phyloP scores from a whole-genome alignment of 306 rosid species.

The Mucuna pruriens region DNA sequence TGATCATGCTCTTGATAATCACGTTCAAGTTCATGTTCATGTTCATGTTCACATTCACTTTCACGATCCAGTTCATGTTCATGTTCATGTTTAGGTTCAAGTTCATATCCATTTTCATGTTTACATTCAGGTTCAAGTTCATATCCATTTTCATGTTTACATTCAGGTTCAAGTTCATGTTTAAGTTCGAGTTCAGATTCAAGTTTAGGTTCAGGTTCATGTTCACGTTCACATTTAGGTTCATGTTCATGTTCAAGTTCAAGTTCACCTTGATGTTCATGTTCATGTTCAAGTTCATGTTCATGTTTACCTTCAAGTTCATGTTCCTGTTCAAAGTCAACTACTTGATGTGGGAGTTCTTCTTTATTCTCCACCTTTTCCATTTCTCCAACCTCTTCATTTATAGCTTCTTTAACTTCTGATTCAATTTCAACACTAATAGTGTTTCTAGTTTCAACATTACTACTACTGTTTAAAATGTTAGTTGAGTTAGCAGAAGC shows the following conservation, averaged over 20 bases:
- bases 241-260: no score
- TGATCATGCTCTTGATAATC: background rate
- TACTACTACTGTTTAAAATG: conserved; percentile 15
- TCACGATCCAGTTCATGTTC: background rate
- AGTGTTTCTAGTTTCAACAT: background rate
- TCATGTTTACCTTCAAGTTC: background rate
- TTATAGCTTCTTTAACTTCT: conserved; percentile 37
- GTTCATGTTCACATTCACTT: background rate
- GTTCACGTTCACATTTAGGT: no score
- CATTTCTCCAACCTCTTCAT: conserved; percentile 21
- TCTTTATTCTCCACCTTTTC: conserved; percentile 23
- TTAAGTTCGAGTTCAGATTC: no score
- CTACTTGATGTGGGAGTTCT: background rate
- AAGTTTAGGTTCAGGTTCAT: no score
- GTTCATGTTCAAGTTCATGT: background rate
- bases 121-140: no score
- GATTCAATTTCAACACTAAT: conserved; percentile 22
- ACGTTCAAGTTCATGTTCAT: background rate
- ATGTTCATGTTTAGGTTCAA: no score
- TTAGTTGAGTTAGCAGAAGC: conserved; percentile 8
- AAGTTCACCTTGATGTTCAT: background rate
- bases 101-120: no score
- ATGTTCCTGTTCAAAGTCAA: conserved; percentile 32
- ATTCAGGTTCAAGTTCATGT: no score
- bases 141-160: no score